Evolutionary conservation across 768 basidiomycete species (phyloP), one percentile per base, ranked within the genome.

Genomic region (Collybiopsis luxurians): DNA sequence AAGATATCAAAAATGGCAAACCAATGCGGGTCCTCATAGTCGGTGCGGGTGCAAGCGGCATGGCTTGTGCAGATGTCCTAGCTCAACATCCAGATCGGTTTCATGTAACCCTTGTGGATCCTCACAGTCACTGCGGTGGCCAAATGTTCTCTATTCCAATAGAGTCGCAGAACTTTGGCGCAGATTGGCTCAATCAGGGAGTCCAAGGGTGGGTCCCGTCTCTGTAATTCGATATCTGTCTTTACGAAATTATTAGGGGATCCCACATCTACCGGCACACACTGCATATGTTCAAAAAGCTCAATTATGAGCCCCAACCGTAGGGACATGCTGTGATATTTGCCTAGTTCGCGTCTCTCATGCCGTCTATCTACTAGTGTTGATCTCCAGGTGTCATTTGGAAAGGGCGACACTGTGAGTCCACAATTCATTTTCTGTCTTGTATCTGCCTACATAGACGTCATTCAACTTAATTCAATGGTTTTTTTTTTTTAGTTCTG

Each of bases 401-500:
- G 58, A n/a, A 47, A 48, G 53, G 58, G 46, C 9, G 28, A 54
- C 26, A 59, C 34, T 24, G 57, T 46, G 36, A 23, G 50, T 54
- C 17, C 27, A 28, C 27, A 23, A 44, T 54, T 54, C 39, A 42
- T 24, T 54, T 26, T 4, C 28, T 30, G 5, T 15, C n/a, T 47
- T 30, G 5, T 15, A 7, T 47, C 23, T 6, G 15, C 46, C 40
- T 44, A 10, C 24, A 54, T 53, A 15, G 13, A 43, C 30, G 28
- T 40, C 9, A 2, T 43, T 21, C 12, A 27, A 28, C 24, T 24
- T 31, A 26, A 40, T 45, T 28, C 39, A 24, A 44, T 42, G 28
- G n/a, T n/a, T 51, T 26, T 24, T 38, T 38, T 26, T 23, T 26
- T 3, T 6, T 44, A 57, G 57, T 75, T 75, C 52, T 75, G 73